Evolutionary conservation across 2,329 filamentous ascomycete species (phyloP).

Genomic region (Cladosporium sp.): DNA sequence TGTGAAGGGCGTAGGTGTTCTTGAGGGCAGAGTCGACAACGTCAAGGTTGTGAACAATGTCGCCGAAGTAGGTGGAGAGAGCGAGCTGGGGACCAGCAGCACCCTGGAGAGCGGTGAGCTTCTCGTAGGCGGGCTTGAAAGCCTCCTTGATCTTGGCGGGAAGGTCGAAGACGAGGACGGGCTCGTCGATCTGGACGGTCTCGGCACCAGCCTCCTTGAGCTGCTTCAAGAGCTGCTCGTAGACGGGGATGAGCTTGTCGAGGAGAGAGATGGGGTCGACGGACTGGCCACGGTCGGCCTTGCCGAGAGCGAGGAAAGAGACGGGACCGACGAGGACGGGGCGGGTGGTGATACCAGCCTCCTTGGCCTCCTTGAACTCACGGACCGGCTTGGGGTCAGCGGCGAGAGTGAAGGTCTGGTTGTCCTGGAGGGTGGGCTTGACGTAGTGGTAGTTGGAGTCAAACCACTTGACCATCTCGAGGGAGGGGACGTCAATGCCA

Average conservation of each 20-base stretch:
- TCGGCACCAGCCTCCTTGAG: slow-evolving; percentile 95
- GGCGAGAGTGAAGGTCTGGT: slow-evolving; percentile 89
- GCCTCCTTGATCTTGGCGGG: slow-evolving; percentile 85
- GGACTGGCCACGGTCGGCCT: slow-evolving; percentile 92
- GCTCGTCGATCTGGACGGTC: slow-evolving; percentile 97
- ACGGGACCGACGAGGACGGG: slow-evolving; percentile 94
- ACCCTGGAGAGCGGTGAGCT: slow-evolving; percentile 65
- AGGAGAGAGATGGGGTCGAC: slow-evolving; percentile 92
- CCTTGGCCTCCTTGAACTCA: slow-evolving; percentile 97
- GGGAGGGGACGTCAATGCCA: slow-evolving; percentile 79
- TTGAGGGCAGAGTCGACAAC: slow-evolving; percentile 64
- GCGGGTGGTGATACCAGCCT: slow-evolving; percentile 85
- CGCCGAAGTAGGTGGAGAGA: slow-evolving; percentile 97
- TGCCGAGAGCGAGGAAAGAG: slow-evolving; percentile 94
- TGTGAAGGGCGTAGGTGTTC: slow-evolving; percentile 77
- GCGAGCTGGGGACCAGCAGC: slow-evolving; percentile 80
- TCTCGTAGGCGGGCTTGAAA: slow-evolving; percentile 97
- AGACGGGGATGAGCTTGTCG: slow-evolving; percentile 88
- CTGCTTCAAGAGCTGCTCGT: slow-evolving; percentile 85
- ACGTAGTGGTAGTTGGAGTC: slow-evolving; percentile 99
- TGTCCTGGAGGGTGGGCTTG: slow-evolving; percentile 96
- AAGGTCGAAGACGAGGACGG: slow-evolving; percentile 91
- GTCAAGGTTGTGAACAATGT: slow-evolving; percentile 98
- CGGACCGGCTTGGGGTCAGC: slow-evolving; percentile 85
- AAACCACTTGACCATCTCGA: slow-evolving; percentile 99